These are phyloP conservation scores for Chlamydomonas reinhardtii DNA, from an alignment of 163 green algal genomes.

Conservation along the genomic window DNA sequence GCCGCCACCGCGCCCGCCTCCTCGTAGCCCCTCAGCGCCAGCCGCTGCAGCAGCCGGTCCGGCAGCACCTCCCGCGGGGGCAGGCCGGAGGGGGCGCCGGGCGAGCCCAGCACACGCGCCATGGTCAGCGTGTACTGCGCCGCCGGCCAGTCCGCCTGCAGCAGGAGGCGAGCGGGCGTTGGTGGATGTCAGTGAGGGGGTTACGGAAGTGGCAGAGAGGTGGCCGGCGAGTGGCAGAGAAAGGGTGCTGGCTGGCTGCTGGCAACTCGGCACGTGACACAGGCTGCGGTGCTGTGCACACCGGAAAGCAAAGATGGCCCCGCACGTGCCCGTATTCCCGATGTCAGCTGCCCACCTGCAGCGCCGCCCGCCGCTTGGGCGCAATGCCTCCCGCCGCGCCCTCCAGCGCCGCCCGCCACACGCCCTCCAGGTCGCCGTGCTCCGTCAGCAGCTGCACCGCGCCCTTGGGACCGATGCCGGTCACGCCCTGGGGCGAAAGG, in stretches of 20 bases:
- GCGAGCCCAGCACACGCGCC: constrained; percentile 31
- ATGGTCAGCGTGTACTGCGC: constrained; percentile 32
- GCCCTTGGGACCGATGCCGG: constrained; percentile 34
- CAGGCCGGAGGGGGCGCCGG: background rate
- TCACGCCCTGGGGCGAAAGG: constrained; percentile 22
- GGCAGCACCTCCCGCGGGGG: background rate
- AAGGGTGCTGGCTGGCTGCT: too few species aligned
- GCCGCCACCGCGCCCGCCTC: background rate
- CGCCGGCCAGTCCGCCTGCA: background rate
- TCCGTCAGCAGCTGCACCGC: constrained; percentile 6
- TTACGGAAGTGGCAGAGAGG: too few species aligned
- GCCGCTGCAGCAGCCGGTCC: background rate
- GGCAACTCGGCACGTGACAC: too few species aligned
- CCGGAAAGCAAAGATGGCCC: too few species aligned
- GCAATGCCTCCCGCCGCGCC: background rate
- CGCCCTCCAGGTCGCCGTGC: constrained; percentile 27
- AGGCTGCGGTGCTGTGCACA: too few species aligned
- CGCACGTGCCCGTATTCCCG: too few species aligned
- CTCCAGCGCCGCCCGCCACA: background rate
- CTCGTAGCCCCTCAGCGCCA: constrained; percentile 22
- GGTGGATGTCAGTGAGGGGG: too few species aligned
- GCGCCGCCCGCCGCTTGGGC: background rate
- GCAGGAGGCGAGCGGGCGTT: too few species aligned
- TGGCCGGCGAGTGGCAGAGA: too few species aligned
- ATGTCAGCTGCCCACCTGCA: constrained; percentile 29